Percentiles rank a stretch among this genome's conserved stretches.
These are phyloP conservation scores for Xylariaceae sp. DNA, from an alignment of 2,329 filamentous ascomycete genomes.

Conservation along the genomic window DNA sequence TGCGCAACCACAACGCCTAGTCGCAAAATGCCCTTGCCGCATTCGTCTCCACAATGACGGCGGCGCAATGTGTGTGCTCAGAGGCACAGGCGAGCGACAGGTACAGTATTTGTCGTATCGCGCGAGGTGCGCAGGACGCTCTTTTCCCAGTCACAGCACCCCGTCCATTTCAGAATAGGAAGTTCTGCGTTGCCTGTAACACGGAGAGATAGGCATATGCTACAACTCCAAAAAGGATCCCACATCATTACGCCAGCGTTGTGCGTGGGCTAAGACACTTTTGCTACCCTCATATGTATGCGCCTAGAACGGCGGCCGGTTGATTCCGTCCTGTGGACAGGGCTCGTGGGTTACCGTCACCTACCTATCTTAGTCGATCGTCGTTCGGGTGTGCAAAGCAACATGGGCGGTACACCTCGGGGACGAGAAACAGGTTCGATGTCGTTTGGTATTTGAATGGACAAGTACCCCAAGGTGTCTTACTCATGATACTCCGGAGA, in stretches of 20 bases:
- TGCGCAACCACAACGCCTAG: not conserved
- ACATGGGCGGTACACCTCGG: constrained; percentile 6
- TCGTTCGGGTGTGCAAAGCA: constrained; percentile 8
- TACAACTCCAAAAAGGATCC: not conserved
- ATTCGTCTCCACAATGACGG: constrained; percentile 20
- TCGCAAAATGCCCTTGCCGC: constrained; percentile 14
- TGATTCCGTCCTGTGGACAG: constrained; percentile 22
- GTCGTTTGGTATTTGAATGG: constrained; percentile 23
- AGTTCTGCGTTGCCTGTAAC: constrained; percentile 9
- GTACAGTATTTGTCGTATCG: constrained; percentile 9
- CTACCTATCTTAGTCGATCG: not conserved
- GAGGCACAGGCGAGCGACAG: constrained; percentile 3
- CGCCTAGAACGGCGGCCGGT: constrained; percentile 21
- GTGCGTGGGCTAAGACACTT: not conserved
- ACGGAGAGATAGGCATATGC: constrained; percentile 7
- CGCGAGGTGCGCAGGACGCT: constrained; percentile 13
- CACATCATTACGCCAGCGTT: constrained; percentile 3
- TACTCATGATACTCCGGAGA: too few species aligned
- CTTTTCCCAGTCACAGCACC: constrained; percentile 2
- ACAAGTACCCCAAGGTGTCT: constrained; percentile 4
- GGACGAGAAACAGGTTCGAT: constrained; percentile 3
- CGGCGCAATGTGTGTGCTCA: constrained; percentile 20
- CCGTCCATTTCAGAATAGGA: constrained; percentile 5
- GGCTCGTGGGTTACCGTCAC: constrained; percentile 5
- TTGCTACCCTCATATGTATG: constrained; percentile 7